These are phyloP conservation scores for Euphorbia peplus DNA, from an alignment of 345 rosid genomes.

Conservation along the genomic window DNA sequence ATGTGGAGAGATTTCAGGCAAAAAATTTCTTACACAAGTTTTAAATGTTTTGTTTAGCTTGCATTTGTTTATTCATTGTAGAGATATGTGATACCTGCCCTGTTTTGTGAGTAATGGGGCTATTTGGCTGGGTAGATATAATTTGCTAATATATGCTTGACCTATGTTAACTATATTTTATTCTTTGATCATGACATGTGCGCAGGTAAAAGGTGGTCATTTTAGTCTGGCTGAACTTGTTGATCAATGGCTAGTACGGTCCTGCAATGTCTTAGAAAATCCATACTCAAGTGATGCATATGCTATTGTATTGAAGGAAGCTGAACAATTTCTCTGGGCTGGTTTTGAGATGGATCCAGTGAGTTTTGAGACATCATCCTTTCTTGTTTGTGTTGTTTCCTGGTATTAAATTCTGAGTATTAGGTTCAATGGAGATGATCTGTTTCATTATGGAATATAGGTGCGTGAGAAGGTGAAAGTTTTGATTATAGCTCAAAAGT, in stretches of 20 bases:
- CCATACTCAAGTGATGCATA: constrained; percentile 54
- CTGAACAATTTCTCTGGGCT: constrained; percentile 98
- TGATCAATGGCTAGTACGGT: constrained; percentile 63
- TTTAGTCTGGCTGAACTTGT: constrained; percentile 60
- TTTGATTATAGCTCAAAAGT: constrained; percentile 53
- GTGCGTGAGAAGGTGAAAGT: constrained; percentile 60
- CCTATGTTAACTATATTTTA: not conserved
- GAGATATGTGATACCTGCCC: not conserved
- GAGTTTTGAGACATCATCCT: constrained; percentile 34
- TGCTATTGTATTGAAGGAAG: constrained; percentile 57
- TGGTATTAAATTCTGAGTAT: constrained; percentile 7
- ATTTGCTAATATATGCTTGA: not conserved
- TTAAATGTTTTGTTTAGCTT: not conserved
- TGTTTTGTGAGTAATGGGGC: not conserved
- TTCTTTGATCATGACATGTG: constrained; percentile 12
- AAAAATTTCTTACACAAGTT: not conserved
- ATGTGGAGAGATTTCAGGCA: not conserved
- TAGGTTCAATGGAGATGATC: constrained; percentile 3
- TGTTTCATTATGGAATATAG: constrained; percentile 34
- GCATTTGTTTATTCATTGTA: not conserved
- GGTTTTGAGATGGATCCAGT: constrained; percentile 88
- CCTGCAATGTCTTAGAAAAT: constrained; percentile 37
- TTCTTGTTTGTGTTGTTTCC: constrained; percentile 16
- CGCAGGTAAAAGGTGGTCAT: constrained; percentile 51
- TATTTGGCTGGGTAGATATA: not conserved